A percentile compares a stretch with the other conserved stretches of the same genome.
phyloP scores from a whole-genome alignment of 345 rosid species.

The Cardiospermum halicacabum region DNA sequence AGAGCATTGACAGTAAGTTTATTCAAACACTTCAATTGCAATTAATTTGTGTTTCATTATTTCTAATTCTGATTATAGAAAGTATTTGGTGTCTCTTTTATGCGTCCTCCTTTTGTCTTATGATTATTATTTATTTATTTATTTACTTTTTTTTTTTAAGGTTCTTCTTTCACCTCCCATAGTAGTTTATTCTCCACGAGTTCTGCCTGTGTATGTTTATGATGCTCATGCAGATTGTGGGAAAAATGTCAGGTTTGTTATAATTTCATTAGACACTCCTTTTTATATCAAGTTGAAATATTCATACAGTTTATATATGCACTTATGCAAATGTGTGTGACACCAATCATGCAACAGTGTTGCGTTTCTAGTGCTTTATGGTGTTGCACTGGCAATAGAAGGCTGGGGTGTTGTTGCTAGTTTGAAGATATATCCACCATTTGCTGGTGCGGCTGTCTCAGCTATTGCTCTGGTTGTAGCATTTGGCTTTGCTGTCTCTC shows the following conservation, averaged over 20 bases:
- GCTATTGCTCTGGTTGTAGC: slow-evolving; percentile 96
- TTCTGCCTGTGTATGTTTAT: slow-evolving; percentile 93
- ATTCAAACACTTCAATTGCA: not conserved
- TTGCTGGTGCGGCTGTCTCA: slow-evolving; percentile 99
- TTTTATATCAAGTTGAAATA: slow-evolving; percentile 15
- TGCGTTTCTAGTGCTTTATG: slow-evolving; percentile 95
- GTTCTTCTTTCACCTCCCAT: slow-evolving; percentile 99
- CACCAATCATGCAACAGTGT: slow-evolving; percentile 45
- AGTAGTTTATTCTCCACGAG: slow-evolving; percentile 98
- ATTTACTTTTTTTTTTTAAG: slow-evolving; percentile 32
- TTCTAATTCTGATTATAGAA: slow-evolving; percentile 6
- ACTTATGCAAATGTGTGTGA: slow-evolving; percentile 11
- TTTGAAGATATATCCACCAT: slow-evolving; percentile 93
- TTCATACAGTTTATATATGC: not conserved
- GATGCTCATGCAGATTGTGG: slow-evolving; percentile 99
- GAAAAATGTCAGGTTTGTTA: slow-evolving; percentile 90
- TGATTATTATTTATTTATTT: no score
- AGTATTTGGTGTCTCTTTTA: slow-evolving; percentile 7
- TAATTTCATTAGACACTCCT: slow-evolving; percentile 7
- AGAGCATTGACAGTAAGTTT: slow-evolving; percentile 89
- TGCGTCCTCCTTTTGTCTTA: slow-evolving; percentile 10
- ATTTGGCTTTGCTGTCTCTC: slow-evolving; percentile 98
- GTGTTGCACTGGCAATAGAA: slow-evolving; percentile 95
- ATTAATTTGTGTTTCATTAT: not conserved
- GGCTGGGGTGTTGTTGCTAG: slow-evolving; percentile 99